Base-by-base conservation (phyloP, 2,329 filamentous ascomycete genomes). In the Plectosphaerella sp. region DNA sequence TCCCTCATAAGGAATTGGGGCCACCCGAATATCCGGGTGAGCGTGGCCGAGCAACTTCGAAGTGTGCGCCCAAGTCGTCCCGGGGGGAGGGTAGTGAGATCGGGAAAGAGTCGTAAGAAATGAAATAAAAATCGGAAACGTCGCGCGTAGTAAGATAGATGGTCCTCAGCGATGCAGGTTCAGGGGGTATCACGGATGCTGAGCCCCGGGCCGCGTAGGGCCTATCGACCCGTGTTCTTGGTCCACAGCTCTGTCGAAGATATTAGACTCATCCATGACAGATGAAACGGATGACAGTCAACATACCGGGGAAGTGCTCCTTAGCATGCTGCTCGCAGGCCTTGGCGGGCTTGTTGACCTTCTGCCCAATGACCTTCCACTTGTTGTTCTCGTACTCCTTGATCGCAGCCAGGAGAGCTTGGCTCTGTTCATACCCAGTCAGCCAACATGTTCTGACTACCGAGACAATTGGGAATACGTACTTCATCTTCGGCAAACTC, bases 301-400 rank as follows among this genome's bases (percentile, higher is more conserved):
- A 51, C 65, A 55, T 70, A 70, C 69, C 85, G 60, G 83, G 82
- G 64, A 96, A 96, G 71, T 97, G 89, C 70, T 97, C 93, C 72
- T 96, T 97, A 53, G 93, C 93, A 69, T 96, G 97, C 71, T 97
- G 92, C 58, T 80, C 77, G 56, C 77, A 80, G 24, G 77, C 77
- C 85, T 99, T 99, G 61, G 94, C 94, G 47, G 94, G 94, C 74
- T 99, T 99, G 64, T 92, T 91, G 61, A 99, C 91, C 72, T 97
- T 97, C 69, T 90, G 87, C 36, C 94, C 94, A 66, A 97, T 97
- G 24, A 87, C 85, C 74, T 97, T 97, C 94, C 94, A 99, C 69
- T 97, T 97, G 71, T 95, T 97, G 66, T 91, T 88, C 68, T 99
- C 94, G 72, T 97, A 97, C 68, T 99, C 94, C 73, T 96, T 97